Base-by-base conservation (phyloP, 2,329 filamentous ascomycete genomes). In the Cytospora piceae region DNA sequence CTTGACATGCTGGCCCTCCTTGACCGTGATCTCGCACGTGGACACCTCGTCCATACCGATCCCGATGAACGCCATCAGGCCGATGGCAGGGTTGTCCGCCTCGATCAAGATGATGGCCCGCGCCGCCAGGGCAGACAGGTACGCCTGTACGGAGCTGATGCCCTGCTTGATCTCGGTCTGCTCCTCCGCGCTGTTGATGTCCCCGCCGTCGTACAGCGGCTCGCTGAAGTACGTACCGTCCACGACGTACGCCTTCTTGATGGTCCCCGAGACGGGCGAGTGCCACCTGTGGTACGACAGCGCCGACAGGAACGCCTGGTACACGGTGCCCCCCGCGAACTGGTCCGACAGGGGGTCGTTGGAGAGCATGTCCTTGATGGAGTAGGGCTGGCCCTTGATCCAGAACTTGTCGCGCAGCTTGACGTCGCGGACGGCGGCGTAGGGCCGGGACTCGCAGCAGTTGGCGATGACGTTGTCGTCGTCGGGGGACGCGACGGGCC, bases 31-130 rank as follows among this genome's bases (percentile, higher is more conserved):
- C 60, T 92, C 89, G 71, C 90, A 92, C 0, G 88, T 88, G 65
- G 85, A 89, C 15, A 93, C 90, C 76, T 94, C 90, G 52, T 87
- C 88, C 90, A 93, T 93, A 1, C 90, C 91, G 4, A 93, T 83
- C 1, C 85, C 87, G 15, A 93, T 78, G 69, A 93, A 90, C 0
- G 83, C 87, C 81, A 93, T 84, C 37, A 93, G 76, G 0, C 90
- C 90, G 46, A 93, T 87, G 1, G 80, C 80, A 1, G 82, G 80
- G 68, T 91, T 88, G 22, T 67, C 63, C 2, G 66, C 63, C 59
- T 67, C 66, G 39, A 67, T 67, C 55, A 67, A 86, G 68, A 93
- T 87, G 54, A 93, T 75, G 0, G 86, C 89, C 6, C 91, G 80
- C 3, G 90, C 89, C 0, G 90, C 90, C n/a, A 90, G 78, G 0